Base-by-base conservation (phyloP, 306 rosid genomes). In the Prunus fruticosa region DNA sequence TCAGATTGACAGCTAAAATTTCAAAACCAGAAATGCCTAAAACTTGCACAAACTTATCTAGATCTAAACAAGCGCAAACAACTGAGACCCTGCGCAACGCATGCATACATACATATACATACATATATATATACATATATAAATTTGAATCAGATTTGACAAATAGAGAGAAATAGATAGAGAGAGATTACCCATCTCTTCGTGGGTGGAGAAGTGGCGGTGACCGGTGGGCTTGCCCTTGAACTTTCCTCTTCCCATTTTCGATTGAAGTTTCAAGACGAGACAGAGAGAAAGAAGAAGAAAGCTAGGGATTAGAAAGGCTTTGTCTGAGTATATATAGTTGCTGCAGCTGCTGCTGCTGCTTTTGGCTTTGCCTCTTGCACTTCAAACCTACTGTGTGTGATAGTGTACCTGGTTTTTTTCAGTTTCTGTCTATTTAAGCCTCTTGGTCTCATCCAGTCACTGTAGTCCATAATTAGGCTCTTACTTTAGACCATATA, bases 201-300 rank as follows among this genome's bases (percentile, higher is more conserved):
- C 97, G 13, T 88, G 93, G 47, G 95, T 90, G 69, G 98, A 94
- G 82, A 90, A 94, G 76, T 92, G 89, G 87, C 98, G 98, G 80
- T 87, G 96, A 16, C 98, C 98, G 67, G 98, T 94, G 78, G 98
- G 97, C 90, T 94, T 91, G 87, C 88, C 82, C 91, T 91, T 94
- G 95, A 79, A 91, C 89, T 90, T 94, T 81, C 98, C 98, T 80
- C 98, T 86, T 74, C 97, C 98, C 98, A 94, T 94, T 71, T 76
- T 46, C n/a, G 47, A 74, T 65, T 70, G 47, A 72, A 13, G 16
- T 8, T 30, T 16, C 38, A 56, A 18, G 6, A 32, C 27, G 20
- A 13, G 12, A 32, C 12, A 51, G 12, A 27, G 32, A 70, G 75
- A 19, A 53, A 51, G 18, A 52, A 52, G 58, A 63, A 63, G 67